Evolutionary conservation across 2,329 filamentous ascomycete species (phyloP).

Genomic region (Balansia obtecta): DNA sequence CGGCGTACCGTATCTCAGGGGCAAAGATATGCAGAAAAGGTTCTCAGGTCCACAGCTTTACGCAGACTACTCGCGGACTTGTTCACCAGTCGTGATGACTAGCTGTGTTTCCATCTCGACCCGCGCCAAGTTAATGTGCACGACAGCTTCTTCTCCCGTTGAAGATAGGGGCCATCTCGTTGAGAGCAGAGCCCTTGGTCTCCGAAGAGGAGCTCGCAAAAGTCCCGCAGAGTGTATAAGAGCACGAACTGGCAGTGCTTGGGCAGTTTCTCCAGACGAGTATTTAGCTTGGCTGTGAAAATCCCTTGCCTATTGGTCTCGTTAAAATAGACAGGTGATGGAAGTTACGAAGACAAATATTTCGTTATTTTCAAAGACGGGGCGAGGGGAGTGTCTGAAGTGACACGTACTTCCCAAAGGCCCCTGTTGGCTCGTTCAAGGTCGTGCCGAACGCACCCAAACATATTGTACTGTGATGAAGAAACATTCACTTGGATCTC

Average conservation of each 20-base stretch:
- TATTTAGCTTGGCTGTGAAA: slow-evolving; percentile 44
- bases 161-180: slow-evolving; percentile 33
- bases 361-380: neutral
- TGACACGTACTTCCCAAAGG: slow-evolving; percentile 41
- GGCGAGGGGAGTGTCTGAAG: slow-evolving; percentile 10
- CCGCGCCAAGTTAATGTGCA: slow-evolving; percentile 14
- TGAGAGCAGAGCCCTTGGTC: slow-evolving; percentile 58
- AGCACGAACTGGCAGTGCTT: slow-evolving; percentile 54
- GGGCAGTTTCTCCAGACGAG: slow-evolving; percentile 47
- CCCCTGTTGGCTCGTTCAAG: slow-evolving; percentile 10
- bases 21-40: no score
- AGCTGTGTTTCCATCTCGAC: no score
- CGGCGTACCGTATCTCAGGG: no score
- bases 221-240: slow-evolving; percentile 53
- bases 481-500: neutral
- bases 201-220: slow-evolving; percentile 50
- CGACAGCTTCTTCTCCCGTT: slow-evolving; percentile 51
- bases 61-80: no score
- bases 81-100: no score
- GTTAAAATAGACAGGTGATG: neutral
- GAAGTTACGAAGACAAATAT: neutral
- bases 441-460: no score
- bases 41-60: no score
- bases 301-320: neutral
- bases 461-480: no score